Conservation (phyloP, 257 asterid genomes). For the Lantana camara region DNA sequence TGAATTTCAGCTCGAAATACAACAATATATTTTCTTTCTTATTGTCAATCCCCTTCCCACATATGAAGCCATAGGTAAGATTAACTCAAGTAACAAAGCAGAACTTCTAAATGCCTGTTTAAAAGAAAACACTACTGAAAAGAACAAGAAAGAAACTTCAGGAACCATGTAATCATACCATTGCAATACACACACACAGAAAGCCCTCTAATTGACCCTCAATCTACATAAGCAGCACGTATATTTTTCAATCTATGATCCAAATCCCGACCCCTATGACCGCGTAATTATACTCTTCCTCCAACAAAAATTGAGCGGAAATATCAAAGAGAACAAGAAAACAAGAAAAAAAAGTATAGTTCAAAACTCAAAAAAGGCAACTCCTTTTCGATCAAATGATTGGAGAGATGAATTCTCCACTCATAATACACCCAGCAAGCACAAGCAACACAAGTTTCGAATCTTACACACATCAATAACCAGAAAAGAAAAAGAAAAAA, state of each 20-base stretch:
- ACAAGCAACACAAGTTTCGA: background rate
- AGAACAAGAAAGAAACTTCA: background rate
- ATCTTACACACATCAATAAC: too few species aligned
- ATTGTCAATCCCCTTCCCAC: background rate
- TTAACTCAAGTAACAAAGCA: background rate
- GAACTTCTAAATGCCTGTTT: background rate
- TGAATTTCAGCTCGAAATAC: slow-evolving; percentile 5
- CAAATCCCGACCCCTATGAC: background rate
- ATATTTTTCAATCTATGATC: slow-evolving; percentile 15
- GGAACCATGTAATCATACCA: background rate
- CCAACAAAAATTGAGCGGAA: slow-evolving; percentile 3
- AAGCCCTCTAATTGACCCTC: background rate
- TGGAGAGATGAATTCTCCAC: background rate
- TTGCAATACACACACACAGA: background rate
- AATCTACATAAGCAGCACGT: background rate
- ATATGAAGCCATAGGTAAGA: background rate
- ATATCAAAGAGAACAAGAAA: background rate
- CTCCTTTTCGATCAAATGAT: slow-evolving; percentile 7
- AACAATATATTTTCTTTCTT: background rate
- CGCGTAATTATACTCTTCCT: slow-evolving; percentile 2
- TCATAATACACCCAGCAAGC: slow-evolving; percentile 16
- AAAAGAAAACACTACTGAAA: background rate
- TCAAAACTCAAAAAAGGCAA: background rate
- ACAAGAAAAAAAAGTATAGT: background rate
- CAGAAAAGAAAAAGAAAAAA: background rate